Conservation (phyloP, 257 asterid species). For the Avicennia marina region DNA sequence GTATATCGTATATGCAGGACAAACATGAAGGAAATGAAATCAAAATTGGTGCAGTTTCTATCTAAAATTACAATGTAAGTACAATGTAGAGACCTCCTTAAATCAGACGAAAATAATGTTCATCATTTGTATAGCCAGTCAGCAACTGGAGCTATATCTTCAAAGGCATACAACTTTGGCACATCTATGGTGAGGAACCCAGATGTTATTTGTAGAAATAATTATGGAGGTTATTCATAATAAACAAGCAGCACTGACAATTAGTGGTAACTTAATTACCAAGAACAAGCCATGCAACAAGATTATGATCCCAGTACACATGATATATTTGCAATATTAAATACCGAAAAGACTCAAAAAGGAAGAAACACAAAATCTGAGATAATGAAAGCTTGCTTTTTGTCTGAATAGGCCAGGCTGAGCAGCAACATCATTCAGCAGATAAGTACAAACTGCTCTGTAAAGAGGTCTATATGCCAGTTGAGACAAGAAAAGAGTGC, state of each 20-base stretch:
- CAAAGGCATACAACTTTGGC: background rate
- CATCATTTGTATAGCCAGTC: conserved; percentile 1
- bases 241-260: background rate
- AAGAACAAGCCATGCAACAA: conserved; percentile 1
- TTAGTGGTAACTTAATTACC: background rate
- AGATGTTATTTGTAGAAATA: too few relatives aligned
- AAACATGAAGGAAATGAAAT: conserved; percentile 5
- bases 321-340: background rate
- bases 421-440: conserved; percentile 5
- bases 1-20: background rate
- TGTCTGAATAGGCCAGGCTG: conserved; percentile 6
- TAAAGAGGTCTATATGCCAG: background rate
- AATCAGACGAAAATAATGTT: background rate
- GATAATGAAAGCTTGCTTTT: background rate
- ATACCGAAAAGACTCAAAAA: background rate
- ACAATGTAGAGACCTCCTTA: background rate
- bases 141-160: background rate
- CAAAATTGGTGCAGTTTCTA: too few relatives aligned
- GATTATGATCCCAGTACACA: background rate
- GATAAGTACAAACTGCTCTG: background rate
- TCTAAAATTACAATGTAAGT: conserved; percentile 7
- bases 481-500: conserved; percentile 3
- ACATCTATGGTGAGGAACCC: background rate
- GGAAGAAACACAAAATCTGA: background rate
- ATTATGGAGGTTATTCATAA: background rate